Base-by-base conservation (phyloP, 2,329 filamentous ascomycete species). In the Stemphylium vesicarium region DNA sequence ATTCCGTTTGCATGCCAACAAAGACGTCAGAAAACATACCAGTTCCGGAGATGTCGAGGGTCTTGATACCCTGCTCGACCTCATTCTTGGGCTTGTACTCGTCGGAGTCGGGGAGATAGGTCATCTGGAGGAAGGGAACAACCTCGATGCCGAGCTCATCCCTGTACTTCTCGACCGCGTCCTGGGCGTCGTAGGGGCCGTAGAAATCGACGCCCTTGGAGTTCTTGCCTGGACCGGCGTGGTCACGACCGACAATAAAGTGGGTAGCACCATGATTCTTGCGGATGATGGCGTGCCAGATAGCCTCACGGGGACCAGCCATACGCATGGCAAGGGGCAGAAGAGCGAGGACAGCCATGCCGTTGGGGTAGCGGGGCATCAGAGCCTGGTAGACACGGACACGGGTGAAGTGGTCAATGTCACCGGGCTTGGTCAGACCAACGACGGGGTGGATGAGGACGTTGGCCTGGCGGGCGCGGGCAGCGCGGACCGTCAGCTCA, bases 221-320 rank as follows among this genome's bases (percentile, higher is more conserved):
- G 87, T 98, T 98, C 86, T 96, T 97, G 74, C 95, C 95, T 39
- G 95, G 95, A 44, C 95, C 95, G 64, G 95, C 95, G 80, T 99
- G 95, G 81, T 99, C 95, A 82, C 95, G 92, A 58, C 95, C 95
- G 64, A 99, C 93, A 71, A 99, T 99, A 84, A 99, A 99, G 85
- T 99, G 95, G 13, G 95, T 98, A 42, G 94, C 92, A 71, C 95
- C 95, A 81, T 97, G 93, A 81, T 99, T 99, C 88, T 98, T 99
- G 76, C 95, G 92, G 84, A 99, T 99, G 73, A 99, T 96, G 74
- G 95, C 95, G 84, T 99, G 95, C 95, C 95, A 99, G 81, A 99
- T 92, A 67, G 95, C 95, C 83, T 99, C 95, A 66, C 95, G 91
- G 62, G 95, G 95, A 70, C 95, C 95, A 74, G 92, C 95, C 95